Evolutionary conservation across 1,284 basidiomycete species (phyloP).

Genomic region (Ceraceosorus bombacis): DNA sequence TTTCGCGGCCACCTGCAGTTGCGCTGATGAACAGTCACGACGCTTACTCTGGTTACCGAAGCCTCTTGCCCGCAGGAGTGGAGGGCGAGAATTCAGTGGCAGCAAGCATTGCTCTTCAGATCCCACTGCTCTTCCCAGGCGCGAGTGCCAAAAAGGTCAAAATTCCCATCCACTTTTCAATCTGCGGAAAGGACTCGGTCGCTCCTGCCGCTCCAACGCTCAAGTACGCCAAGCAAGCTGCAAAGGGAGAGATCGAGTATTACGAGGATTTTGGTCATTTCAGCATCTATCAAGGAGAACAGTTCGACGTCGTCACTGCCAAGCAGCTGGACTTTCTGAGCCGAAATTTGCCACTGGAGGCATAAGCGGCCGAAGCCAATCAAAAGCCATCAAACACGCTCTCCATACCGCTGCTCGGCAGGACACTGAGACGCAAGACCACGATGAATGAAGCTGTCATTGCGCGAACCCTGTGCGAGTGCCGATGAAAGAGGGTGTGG

Average conservation of each 20-base stretch:
- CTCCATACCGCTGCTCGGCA: too few relatives aligned
- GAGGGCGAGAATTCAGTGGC: constrained; percentile 18
- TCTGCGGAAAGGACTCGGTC: constrained; percentile 37
- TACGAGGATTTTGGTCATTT: constrained; percentile 37
- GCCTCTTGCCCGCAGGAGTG: constrained; percentile 16
- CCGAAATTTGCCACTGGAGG: too few relatives aligned
- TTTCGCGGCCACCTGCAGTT: constrained; percentile 6
- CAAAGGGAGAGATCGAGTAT: constrained; percentile 20
- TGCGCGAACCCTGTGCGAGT: too few relatives aligned
- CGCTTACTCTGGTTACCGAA: constrained; percentile 7
- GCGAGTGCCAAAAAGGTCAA: constrained; percentile 21
- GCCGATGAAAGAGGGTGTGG: too few relatives aligned
- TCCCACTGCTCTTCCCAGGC: constrained; percentile 31
- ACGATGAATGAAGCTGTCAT: too few relatives aligned
- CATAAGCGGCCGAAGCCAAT: too few relatives aligned
- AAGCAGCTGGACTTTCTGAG: constrained; percentile 27
- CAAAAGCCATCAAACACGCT: too few relatives aligned
- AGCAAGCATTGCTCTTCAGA: constrained; percentile 25
- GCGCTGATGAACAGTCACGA: constrained; percentile 36
- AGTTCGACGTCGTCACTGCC: constrained; percentile 22
- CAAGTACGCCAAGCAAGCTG: constrained; percentile 25
- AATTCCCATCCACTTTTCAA: constrained; percentile 36
- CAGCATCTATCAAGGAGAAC: constrained; percentile 31
- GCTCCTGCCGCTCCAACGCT: constrained; percentile 26
- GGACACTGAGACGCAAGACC: too few relatives aligned